Percentiles rank a stretch among this genome's conserved stretches.
These are phyloP conservation scores for Liriodendron chinense DNA, from an alignment of 164 flowering plant species.

Conservation along the genomic window DNA sequence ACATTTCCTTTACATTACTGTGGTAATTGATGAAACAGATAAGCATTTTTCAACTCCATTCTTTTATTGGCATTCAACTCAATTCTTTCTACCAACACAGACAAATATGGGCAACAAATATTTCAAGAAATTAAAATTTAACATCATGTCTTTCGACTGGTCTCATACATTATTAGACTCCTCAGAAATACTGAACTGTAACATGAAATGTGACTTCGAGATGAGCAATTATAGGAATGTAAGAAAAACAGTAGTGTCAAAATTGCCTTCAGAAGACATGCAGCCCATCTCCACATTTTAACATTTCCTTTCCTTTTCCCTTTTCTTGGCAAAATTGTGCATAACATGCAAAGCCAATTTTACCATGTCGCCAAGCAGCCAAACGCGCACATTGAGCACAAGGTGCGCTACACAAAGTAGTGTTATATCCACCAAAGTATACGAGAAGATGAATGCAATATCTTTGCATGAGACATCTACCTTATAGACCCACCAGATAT, in stretches of 20 bases:
- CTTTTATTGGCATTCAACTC: too few species aligned
- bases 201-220: too few species aligned
- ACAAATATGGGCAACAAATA: too few species aligned
- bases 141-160: neutral
- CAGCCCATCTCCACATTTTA: constrained; percentile 78
- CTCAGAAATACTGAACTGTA: neutral
- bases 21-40: too few species aligned
- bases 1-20: too few species aligned
- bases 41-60: too few species aligned
- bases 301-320: constrained; percentile 34
- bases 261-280: neutral
- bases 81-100: too few species aligned
- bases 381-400: neutral
- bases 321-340: neutral
- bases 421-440: too few species aligned
- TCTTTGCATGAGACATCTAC: constrained; percentile 20
- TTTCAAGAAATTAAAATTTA: too few species aligned
- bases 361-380: neutral
- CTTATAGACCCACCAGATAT: constrained; percentile 59
- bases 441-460: neutral
- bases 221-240: too few species aligned
- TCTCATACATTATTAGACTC: neutral
- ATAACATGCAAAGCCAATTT: neutral
- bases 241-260: neutral
- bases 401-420: neutral